Base-by-base conservation (phyloP, 1,284 basidiomycete species). In the Trametes hirsuta region DNA sequence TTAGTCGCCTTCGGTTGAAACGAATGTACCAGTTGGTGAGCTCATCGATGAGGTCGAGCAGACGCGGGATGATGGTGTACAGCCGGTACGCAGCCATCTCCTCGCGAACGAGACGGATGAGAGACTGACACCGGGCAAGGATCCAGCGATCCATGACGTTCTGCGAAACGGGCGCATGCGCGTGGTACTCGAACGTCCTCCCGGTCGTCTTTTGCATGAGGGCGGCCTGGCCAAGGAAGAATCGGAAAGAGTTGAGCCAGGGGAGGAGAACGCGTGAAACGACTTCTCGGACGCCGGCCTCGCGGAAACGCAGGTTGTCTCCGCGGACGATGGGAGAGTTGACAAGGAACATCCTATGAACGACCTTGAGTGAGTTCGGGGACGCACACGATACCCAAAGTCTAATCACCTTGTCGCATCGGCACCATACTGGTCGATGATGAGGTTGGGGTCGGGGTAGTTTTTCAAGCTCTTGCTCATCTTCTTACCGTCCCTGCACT, bases 131-230 rank as follows among this genome's bases (percentile, higher is more conserved):
- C 11, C 95, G 85, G 11, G 97, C 97, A 49, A 99, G 85, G 71
- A 99, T 93, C 97, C 97, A 99, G 54, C 93, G 86, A 74, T 99
- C 97, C 95, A 99, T 98, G 69, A 99, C 95, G 72, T 99, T 99
- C 68, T 80, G 84, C 35, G 93, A 93, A 34, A 91, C 80, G n/a
- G 88, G 83, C 2, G 93, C 93, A 68, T 95, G 87, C 14, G 92
- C 84, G 71, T 97, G 87, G 77, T 98, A 98, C 64, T 84, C 81
- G 79, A 98, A 99, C 61, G 90, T 87, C 61, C 88, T 79, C 24
- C 87, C 88, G 8, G 84, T 85, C 22, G 87, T 86, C 76, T 97
- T 97, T 76, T 95, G 91, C 67, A 95, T 82, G 35, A 99, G 80
- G 11, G 88, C 89, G 44, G 90, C 94, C 74, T 98, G 97, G n/a